phyloP scores from a whole-genome alignment of 1,139 yeast species.

The Hemisphaericaspora lyxosophila region DNA sequence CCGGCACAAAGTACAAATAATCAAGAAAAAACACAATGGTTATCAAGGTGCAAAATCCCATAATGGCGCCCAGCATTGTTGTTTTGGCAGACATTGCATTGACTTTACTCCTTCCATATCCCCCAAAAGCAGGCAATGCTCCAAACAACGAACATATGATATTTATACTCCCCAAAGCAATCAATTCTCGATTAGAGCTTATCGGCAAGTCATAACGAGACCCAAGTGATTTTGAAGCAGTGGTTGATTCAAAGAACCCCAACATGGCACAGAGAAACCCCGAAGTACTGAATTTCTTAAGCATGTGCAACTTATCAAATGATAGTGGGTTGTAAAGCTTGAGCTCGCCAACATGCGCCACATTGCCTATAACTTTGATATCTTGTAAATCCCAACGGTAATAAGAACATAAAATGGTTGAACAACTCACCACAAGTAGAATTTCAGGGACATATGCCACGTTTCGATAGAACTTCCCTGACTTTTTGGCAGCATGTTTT shows the following conservation, averaged over 20 bases:
- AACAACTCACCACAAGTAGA: slow-evolving; percentile 62
- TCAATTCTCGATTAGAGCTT: slow-evolving; percentile 72
- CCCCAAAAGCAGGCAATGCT: slow-evolving; percentile 91
- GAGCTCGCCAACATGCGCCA: slow-evolving; percentile 34
- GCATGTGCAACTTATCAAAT: slow-evolving; percentile 27
- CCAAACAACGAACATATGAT: slow-evolving; percentile 68
- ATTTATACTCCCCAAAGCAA: slow-evolving; percentile 81
- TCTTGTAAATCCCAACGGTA: slow-evolving; percentile 60
- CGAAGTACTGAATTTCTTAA: slow-evolving; percentile 49
- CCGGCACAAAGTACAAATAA: slow-evolving; percentile 71
- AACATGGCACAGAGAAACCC: slow-evolving; percentile 79
- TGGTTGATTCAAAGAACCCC: slow-evolving; percentile 92
- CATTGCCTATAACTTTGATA: slow-evolving; percentile 68
- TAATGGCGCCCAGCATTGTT: slow-evolving; percentile 76
- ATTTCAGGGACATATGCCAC: slow-evolving; percentile 78
- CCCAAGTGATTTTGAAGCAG: slow-evolving; percentile 82
- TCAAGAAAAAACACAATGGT: slow-evolving; percentile 64
- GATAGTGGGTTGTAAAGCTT: slow-evolving; percentile 37
- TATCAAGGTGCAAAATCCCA: slow-evolving; percentile 71
- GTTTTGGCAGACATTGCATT: slow-evolving; percentile 86
- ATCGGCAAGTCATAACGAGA: slow-evolving; percentile 65
- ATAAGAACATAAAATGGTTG: slow-evolving; percentile 57
- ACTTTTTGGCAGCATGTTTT: slow-evolving; percentile 22
- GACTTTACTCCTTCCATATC: slow-evolving; percentile 89
- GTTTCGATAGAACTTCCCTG: slow-evolving; percentile 19